phyloP scores from a whole-genome alignment of 2,329 filamentous ascomycete species.

The Gaeumannomyces tritici region DNA sequence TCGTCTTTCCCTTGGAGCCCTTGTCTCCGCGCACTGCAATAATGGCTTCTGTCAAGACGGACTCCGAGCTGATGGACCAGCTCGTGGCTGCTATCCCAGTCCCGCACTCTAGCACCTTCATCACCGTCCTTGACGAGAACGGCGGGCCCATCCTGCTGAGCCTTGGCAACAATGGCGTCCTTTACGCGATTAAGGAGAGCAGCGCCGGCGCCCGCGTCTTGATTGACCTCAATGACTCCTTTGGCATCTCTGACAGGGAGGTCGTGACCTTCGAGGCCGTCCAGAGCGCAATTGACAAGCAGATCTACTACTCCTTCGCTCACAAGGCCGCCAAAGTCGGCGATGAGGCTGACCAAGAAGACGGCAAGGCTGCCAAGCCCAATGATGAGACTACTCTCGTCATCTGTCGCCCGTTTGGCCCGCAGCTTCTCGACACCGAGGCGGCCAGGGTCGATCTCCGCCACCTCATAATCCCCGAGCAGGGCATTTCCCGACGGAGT shows the following conservation, averaged over 20 bases:
- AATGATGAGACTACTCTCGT: neutral
- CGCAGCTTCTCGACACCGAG: neutral
- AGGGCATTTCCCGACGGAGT: neutral
- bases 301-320: neutral
- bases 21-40: no score
- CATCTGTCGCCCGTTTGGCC: neutral
- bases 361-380: no score
- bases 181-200: conserved; percentile 2
- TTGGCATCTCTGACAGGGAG: neutral
- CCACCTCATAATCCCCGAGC: neutral
- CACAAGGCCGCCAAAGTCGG: neutral
- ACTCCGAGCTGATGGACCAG: conserved; percentile 1
- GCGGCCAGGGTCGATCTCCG: neutral
- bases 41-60: neutral
- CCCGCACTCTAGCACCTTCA: neutral
- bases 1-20: no score
- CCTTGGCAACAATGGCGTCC: neutral
- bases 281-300: neutral
- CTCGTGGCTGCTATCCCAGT: conserved; percentile 1
- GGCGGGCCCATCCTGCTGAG: neutral
- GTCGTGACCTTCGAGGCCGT: neutral
- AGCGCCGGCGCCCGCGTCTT: neutral
- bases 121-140: neutral
- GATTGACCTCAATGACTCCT: neutral
- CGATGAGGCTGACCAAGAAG: no score